Evolutionary conservation across 73 alveolate species (phyloP), one percentile per base, ranked within the genome.

Genomic region (Paraurostyla sp.): DNA sequence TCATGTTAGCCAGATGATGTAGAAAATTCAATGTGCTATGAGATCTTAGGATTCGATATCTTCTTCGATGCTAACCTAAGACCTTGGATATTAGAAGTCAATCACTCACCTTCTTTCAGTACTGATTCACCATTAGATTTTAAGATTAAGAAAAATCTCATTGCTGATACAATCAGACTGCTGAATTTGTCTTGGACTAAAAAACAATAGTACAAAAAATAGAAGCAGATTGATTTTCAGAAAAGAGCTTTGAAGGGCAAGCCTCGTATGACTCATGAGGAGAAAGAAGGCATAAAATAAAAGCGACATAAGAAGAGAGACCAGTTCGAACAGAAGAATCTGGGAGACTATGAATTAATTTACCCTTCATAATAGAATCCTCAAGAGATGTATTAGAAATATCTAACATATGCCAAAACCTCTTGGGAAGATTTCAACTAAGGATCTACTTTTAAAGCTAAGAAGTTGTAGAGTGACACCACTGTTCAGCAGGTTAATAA

Each of bases 21-120:
- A 13, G 85, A 76, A 42, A 87, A 87, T 62, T 71, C 88, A 48
- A 87, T 87, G 93, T 87, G 89, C 88, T 87, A 73, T 50, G 93
- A 87, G 35, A 25, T 87, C 0, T 41, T 85, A 7, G 93, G 93
- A 0, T 84, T 85, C 27, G 93, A 85, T 49, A 57, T 85, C 40
- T 29, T 85, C 20, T 33, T 85, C 58, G 93, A 85, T 46, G 73
- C 45, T 2, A 52, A 85, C 13, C 32, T 85, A 51, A 71, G 57
- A 51, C 93, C 93, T 3, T 85, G 93, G 93, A 56, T 85, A n/a
- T 38, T 85, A n/a, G 93, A 85, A 38, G 89, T 85, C 0, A 85
- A 85, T 40, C 88, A 73, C 62, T 73, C 93, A 20, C 93, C 93
- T 1, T 57, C 87, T 15, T 85, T 85, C 42, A 29, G 89, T n/a